Evolutionary conservation across 768 basidiomycete species (phyloP).

Genomic region (Mycena rosella): DNA sequence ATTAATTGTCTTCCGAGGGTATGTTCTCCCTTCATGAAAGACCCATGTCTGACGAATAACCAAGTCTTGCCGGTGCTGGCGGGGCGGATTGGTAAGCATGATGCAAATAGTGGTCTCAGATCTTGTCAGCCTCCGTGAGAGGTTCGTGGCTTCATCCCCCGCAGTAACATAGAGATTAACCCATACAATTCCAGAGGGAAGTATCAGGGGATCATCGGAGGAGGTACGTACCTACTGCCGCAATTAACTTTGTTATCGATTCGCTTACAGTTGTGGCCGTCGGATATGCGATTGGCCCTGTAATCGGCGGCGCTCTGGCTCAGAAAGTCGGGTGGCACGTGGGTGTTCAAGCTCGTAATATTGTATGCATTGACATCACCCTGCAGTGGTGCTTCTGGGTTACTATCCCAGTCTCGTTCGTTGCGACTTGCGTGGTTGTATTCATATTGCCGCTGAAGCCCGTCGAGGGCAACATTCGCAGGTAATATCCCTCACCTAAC

Average conservation of each 20-base stretch:
- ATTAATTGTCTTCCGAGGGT: constrained; percentile 76
- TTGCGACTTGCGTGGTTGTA: constrained; percentile 66
- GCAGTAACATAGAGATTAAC: too few relatives aligned
- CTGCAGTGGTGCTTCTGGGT: constrained; percentile 83
- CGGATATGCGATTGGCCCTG: constrained; percentile 75
- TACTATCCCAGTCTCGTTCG: constrained; percentile 69
- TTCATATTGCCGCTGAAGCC: constrained; percentile 78
- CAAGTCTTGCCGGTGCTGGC: constrained; percentile 69
- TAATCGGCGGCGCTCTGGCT: constrained; percentile 74
- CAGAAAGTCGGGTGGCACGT: constrained; percentile 75
- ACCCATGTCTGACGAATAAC: background rate
- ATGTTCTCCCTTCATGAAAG: too few relatives aligned
- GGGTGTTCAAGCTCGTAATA: constrained; percentile 36
- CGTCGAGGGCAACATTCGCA: constrained; percentile 70
- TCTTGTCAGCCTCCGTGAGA: constrained; percentile 76
- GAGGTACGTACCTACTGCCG: constrained; percentile 34
- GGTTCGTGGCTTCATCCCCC: constrained; percentile 49
- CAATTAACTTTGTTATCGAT: constrained; percentile 38
- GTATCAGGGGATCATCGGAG: constrained; percentile 82
- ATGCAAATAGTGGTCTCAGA: constrained; percentile 81
- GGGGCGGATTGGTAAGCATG: constrained; percentile 81
- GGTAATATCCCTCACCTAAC: constrained; percentile 43
- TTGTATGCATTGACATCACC: background rate
- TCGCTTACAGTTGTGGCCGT: constrained; percentile 55
- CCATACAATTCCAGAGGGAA: constrained; percentile 65